Conservation (phyloP, 2,329 filamentous ascomycete genomes). For the Pseudopyricularia cyperi region DNA sequence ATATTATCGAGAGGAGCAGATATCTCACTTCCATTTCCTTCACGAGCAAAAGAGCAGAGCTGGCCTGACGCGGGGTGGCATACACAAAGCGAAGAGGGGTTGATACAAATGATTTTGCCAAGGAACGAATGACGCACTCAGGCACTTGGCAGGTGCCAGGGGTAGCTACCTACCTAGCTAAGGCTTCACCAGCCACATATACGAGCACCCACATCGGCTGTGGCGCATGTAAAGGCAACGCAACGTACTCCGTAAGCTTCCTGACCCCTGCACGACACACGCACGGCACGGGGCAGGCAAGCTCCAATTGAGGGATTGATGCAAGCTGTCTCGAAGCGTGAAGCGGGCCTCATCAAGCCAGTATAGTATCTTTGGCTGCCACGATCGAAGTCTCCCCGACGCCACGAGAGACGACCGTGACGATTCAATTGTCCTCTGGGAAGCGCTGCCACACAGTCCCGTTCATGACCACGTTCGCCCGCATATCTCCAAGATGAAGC, state of each 20-base stretch:
- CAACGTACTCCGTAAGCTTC: constrained; percentile 2
- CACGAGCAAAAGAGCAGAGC: no score
- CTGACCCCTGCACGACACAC: not conserved
- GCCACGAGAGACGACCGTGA: not conserved
- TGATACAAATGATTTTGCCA: not conserved
- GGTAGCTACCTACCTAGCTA: not conserved
- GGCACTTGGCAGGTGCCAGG: not conserved
- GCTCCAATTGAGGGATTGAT: not conserved
- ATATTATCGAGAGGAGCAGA: no score
- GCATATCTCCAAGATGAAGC: constrained; percentile 26
- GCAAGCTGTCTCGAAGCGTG: constrained; percentile 3
- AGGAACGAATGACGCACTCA: not conserved
- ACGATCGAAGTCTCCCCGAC: not conserved
- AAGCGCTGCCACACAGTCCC: not conserved
- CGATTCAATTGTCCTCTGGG: not conserved
- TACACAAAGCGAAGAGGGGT: not conserved
- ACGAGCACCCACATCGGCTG: not conserved
- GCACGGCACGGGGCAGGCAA: not conserved
- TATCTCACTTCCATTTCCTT: no score
- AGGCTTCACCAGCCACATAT: not conserved
- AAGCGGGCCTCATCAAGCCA: not conserved
- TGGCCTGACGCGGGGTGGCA: not conserved
- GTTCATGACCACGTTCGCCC: constrained; percentile 6
- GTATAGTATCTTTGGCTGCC: not conserved
- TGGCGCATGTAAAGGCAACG: constrained; percentile 3